phyloP scores from a whole-genome alignment of 768 basidiomycete genomes.

The Pilatotrama ljubarskyi region DNA sequence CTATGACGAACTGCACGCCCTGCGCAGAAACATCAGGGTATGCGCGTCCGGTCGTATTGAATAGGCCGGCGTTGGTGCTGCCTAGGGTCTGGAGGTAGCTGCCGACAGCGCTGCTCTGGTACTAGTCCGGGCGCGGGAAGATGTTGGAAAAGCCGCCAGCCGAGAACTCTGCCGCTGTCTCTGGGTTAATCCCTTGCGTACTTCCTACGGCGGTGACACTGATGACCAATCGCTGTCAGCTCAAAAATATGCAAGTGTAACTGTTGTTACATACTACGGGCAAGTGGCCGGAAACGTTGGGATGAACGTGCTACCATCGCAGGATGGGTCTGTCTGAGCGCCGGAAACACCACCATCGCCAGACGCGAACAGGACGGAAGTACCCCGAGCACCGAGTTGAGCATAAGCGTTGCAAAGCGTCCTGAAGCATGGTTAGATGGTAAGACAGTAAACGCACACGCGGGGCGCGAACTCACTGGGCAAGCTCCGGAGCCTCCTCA shows the following conservation, averaged over 20 bases:
- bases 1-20: constrained; percentile 31
- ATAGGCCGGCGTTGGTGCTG: constrained; percentile 30
- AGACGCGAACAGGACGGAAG: too few species aligned
- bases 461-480: constrained; percentile 30
- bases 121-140: constrained; percentile 35
- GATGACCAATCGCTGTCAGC: too few species aligned
- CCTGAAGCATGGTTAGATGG: constrained; percentile 15
- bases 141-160: constrained; percentile 39
- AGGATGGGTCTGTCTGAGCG: constrained; percentile 27
- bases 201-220: constrained; percentile 40
- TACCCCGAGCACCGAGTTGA: too few species aligned
- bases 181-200: constrained; percentile 29
- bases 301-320: constrained; percentile 43
- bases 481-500: constrained; percentile 22
- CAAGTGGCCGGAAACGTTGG: constrained; percentile 40
- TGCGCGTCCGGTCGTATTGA: constrained; percentile 39
- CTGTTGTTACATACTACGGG: too few species aligned
- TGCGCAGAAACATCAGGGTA: constrained; percentile 51
- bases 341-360: constrained; percentile 21
- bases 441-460: not conserved
- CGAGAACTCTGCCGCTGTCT: constrained; percentile 34
- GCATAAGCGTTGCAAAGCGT: not conserved
- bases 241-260: too few species aligned
- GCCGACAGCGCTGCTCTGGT: constrained; percentile 39
- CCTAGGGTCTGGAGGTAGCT: constrained; percentile 37